A percentile compares a stretch with the other conserved stretches of the same genome.
phyloP scores from a whole-genome alignment of 2,329 filamentous ascomycete genomes.

The Polychaeton citri region DNA sequence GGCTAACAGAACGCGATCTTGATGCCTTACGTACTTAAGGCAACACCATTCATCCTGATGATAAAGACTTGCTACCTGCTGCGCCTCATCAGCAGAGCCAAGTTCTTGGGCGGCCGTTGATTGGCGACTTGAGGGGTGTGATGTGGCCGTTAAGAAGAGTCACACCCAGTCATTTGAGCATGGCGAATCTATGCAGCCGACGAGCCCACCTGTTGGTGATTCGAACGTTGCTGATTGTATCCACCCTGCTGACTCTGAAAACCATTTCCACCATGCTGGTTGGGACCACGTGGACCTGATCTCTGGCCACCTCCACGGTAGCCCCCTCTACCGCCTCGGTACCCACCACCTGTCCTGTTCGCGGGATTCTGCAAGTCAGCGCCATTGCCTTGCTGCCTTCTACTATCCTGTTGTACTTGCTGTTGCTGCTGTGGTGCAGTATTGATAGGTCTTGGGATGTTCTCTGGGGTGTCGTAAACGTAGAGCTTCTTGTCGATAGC shows the following conservation, averaged over 20 bases:
- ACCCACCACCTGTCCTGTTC: conserved; percentile 18
- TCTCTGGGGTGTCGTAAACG: conserved; percentile 93
- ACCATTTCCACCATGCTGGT: conserved; percentile 15
- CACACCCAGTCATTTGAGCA: conserved; percentile 13
- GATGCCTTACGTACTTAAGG: no score
- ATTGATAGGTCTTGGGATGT: conserved; percentile 70
- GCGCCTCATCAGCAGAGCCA: no score
- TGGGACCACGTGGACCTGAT: conserved; percentile 17
- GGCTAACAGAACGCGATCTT: no score
- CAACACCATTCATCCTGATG: no score
- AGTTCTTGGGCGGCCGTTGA: no score
- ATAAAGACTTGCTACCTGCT: no score
- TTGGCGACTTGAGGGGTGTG: no score
- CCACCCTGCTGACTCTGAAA: conserved; percentile 17
- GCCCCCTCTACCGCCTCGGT: conserved; percentile 17
- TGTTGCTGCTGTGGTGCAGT: conserved; percentile 27
- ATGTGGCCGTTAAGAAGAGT: no score
- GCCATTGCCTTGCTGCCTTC: conserved; percentile 21
- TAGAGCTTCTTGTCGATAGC: conserved; percentile 97
- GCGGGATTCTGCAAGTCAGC: conserved; percentile 21
- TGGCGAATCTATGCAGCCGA: conserved; percentile 13
- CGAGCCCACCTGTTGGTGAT: conserved; percentile 16
- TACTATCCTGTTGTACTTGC: conserved; percentile 10
- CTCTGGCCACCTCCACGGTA: conserved; percentile 17
- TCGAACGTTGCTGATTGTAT: conserved; percentile 14